phyloP scores from a whole-genome alignment of 495 filamentous ascomycete genomes.

The Eremomyces bilateralis region DNA sequence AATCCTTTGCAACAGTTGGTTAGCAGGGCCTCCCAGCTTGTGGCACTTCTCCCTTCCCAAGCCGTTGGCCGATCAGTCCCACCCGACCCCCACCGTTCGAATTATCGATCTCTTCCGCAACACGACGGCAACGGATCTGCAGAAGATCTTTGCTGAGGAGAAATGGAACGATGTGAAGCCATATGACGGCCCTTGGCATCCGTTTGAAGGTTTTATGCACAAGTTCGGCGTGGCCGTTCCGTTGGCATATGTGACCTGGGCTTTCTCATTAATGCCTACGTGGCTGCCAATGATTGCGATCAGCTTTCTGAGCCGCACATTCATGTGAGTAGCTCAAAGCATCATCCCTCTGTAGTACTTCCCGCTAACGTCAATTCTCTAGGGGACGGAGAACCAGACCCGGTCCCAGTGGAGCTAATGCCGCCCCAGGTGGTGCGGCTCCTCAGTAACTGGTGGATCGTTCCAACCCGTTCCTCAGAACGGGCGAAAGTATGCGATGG shows the following conservation, averaged over 20 bases:
- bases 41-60: constrained; percentile 55
- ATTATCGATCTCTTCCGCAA: constrained; percentile 19
- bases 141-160: constrained; percentile 35
- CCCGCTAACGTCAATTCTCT: not conserved
- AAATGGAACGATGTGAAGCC: constrained; percentile 30
- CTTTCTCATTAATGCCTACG: constrained; percentile 32
- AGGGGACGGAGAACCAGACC: not conserved
- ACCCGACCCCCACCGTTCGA: constrained; percentile 16
- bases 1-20: constrained; percentile 69
- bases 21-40: constrained; percentile 42
- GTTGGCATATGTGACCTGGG: constrained; percentile 46
- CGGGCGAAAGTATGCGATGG: too few relatives aligned
- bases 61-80: constrained; percentile 24
- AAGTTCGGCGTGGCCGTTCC: constrained; percentile 39
- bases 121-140: constrained; percentile 15
- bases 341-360: not conserved
- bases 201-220: constrained; percentile 51
- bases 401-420: not conserved
- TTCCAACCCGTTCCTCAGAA: too few relatives aligned
- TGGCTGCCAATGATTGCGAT: constrained; percentile 68
- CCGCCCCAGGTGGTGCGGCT: not conserved
- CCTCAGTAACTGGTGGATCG: too few relatives aligned
- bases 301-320: constrained; percentile 53
- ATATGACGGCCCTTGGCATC: constrained; percentile 61
- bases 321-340: constrained; percentile 55